Evolutionary conservation across 192 early-diverging fungal genomes (phyloP), one percentile per base, ranked within the genome.

Genomic region (Gamsiella multidivaricata): DNA sequence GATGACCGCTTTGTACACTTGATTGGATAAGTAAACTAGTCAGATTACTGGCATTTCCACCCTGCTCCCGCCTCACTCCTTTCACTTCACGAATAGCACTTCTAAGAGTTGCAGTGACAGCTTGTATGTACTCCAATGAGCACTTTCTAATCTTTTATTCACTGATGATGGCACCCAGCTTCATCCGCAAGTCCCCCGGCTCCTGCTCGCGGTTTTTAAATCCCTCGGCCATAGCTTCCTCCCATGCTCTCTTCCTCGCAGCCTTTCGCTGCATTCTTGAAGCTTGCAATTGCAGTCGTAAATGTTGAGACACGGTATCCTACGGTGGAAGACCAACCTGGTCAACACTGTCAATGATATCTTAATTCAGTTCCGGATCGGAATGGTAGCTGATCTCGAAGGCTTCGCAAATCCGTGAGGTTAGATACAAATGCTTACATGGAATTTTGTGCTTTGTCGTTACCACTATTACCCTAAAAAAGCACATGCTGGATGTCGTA

Each of bases 341-440:
- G 12, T 46, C n/a, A 46, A 46, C n/a, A 5, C 45, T 46, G 45
- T 46, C 45, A 10, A 10, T 18, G n/a, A 18, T n/a, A 46, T n/a
- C 45, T 18, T 46, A 18, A n/a, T 4, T 46, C 17, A 5, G 45
- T 46, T 10, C 45, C 9, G 45, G 45, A 5, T 46, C 45, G 45
- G 4, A 46, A n/a, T 5, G 6, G 45, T 46, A 31, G 29, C 14
- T 5, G 29, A 41, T 43, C 41, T 29, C 11, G 7, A 41, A 42
- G 36, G 11, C 17, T 14, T 58, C 41, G 56, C 26, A 58, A 36
- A 36, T 58, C 56, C 56, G 34, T 26, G 56, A 25, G 36, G 20
- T 15, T 10, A 46, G 45, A n/a, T n/a, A 46, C n/a, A 46, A 46
- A n/a, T 46, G 45, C 45, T n/a, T 46, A 18, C n/a, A 46, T 5